Evolutionary conservation across 2,329 filamentous ascomycete species (phyloP).

Genomic region (Trichoderma pleuroti): DNA sequence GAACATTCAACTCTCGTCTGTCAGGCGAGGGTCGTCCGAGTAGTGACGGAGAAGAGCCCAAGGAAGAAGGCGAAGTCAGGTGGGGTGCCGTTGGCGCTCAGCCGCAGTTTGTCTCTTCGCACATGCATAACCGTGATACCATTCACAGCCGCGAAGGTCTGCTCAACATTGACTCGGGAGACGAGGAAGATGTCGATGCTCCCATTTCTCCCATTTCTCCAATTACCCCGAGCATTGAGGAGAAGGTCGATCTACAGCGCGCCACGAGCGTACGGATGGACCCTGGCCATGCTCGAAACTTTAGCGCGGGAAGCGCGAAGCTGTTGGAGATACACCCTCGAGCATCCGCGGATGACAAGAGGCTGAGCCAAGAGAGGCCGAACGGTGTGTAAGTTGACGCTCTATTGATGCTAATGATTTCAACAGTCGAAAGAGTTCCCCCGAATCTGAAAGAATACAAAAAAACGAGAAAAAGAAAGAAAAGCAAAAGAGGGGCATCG

Average conservation of each 20-base stretch:
- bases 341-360: constrained; percentile 49
- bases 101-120: constrained; percentile 54
- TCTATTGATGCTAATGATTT: constrained; percentile 22
- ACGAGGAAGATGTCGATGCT: constrained; percentile 32
- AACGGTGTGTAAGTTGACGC: neutral
- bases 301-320: constrained; percentile 75
- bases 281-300: constrained; percentile 62
- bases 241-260: constrained; percentile 49
- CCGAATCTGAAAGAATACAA: neutral
- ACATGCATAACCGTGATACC: constrained; percentile 39
- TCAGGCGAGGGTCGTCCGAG: constrained; percentile 53
- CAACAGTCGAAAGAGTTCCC: constrained; percentile 23
- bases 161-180: constrained; percentile 40
- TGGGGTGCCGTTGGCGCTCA: constrained; percentile 51
- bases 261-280: constrained; percentile 69
- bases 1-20: constrained; percentile 32
- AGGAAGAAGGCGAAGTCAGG: constrained; percentile 42
- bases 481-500: neutral
- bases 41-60: constrained; percentile 55
- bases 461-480: neutral
- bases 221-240: constrained; percentile 28
- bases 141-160: constrained; percentile 53
- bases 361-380: constrained; percentile 28
- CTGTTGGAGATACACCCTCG: constrained; percentile 63
- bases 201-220: constrained; percentile 26